phyloP scores from a whole-genome alignment of 2,329 filamentous ascomycete species.

The Talaromyces atroroseus region DNA sequence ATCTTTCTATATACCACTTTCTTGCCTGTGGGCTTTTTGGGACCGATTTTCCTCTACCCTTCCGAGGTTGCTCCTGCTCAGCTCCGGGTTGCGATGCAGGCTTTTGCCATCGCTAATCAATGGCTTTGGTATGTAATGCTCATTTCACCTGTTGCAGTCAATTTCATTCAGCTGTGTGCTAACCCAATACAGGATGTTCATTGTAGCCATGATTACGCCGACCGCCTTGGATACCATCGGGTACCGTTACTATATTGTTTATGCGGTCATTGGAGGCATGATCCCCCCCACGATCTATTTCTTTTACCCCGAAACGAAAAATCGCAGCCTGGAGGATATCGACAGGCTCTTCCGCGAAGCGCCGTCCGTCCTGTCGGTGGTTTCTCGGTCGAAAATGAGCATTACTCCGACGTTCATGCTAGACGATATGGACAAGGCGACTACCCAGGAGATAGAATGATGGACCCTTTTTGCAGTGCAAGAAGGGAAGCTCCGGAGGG shows the following conservation, averaged over 20 bases:
- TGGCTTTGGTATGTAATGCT: conserved; percentile 25
- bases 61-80: conserved; percentile 6
- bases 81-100: conserved; percentile 45
- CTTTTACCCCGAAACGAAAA: conserved; percentile 36
- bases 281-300: conserved; percentile 26
- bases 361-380: not conserved
- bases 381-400: not conserved
- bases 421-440: not conserved
- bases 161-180: not conserved
- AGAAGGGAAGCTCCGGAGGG: not conserved
- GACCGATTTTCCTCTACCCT: conserved; percentile 3
- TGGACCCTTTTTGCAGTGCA: not conserved
- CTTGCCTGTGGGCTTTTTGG: conserved; percentile 7
- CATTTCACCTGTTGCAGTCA: not conserved
- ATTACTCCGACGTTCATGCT: not conserved
- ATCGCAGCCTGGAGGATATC: conserved; percentile 34
- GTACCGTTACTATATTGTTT: conserved; percentile 43
- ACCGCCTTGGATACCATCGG: conserved; percentile 41
- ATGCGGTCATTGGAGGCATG: conserved; percentile 35
- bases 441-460: not conserved
- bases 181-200: conserved; percentile 25
- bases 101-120: conserved; percentile 37
- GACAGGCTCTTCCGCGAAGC: conserved; percentile 28
- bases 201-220: conserved; percentile 32
- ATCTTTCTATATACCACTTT: conserved; percentile 6